Base-by-base conservation (phyloP, 768 basidiomycete genomes). In the Favolaschia claudopus region DNA sequence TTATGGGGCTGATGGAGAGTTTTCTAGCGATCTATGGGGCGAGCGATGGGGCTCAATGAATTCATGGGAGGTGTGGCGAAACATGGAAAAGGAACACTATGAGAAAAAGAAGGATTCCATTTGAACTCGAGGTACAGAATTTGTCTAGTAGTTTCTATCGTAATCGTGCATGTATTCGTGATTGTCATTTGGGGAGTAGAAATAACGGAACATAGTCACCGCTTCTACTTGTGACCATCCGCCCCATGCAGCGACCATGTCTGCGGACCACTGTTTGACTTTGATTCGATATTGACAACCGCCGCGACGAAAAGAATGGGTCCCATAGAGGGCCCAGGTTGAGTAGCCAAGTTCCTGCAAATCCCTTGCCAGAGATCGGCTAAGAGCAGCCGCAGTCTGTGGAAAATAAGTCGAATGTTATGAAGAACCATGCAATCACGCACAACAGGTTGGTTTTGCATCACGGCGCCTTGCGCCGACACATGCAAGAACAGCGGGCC, bases 181-280 rank as follows among this genome's bases (percentile, higher is more conserved):
- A n/a, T n/a, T n/a, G n/a, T n/a, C n/a, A n/a, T n/a, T n/a, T n/a
- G n/a, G n/a, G n/a, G n/a, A n/a, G n/a, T n/a, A n/a, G n/a, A n/a
- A n/a, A n/a, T n/a, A n/a, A n/a, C n/a, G n/a, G n/a, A n/a, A n/a
- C n/a, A n/a, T n/a, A n/a, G n/a, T n/a, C n/a, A n/a, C 22, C 24
- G 65, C 65, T 50, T 64, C 62, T 9, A 64, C 22, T 38, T 66
- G 62, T 7, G 62, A 67, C 66, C 66, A 67, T 3, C 66, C 63
- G 39, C 63, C 63, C 66, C 63, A 67, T 13, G 52, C 57, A 32
- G 65, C 62, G 43, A 62, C 55, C 64, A 60, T 60, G 22, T 44
- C 51, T 19, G 47, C 47, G 9, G 50, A 29, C 38, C 58, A 63
- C 15, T 37, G 27, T 25, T 50, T 54, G 25, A 48, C 42, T n/a